Conservation (phyloP, 768 basidiomycete species). For the Mrakia frigida region DNA sequence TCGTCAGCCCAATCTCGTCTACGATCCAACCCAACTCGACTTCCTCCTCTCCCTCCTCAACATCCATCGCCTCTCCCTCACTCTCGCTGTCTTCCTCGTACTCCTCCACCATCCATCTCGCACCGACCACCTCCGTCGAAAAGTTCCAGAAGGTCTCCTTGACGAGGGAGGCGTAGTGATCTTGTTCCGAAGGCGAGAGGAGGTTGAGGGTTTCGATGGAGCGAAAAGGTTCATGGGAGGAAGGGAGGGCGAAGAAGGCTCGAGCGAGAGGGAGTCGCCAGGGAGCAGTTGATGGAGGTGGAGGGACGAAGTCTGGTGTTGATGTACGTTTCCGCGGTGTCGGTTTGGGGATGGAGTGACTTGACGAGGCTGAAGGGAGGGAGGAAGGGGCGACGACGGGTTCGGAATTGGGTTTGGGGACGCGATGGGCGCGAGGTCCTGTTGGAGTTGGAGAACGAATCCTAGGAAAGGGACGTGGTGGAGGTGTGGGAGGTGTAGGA, state of each 20-base stretch:
- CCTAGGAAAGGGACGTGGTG: background rate
- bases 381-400: background rate
- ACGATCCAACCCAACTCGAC: constrained; percentile 23
- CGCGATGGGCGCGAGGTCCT: background rate
- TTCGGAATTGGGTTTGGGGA: background rate
- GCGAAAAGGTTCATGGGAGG: background rate
- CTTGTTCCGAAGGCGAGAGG: background rate
- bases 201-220: background rate
- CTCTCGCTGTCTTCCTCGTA: background rate
- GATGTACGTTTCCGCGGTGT: background rate
- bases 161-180: background rate
- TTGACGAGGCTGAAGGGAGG: background rate
- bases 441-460: background rate
- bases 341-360: background rate
- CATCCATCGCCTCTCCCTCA: background rate
- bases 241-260: constrained; percentile 15
- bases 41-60: background rate
- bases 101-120: background rate
- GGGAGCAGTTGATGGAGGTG: background rate
- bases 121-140: background rate
- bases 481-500: background rate
- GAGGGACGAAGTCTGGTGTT: background rate
- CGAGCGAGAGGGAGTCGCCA: constrained; percentile 25
- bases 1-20: background rate
- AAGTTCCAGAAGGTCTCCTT: constrained; percentile 14